Conservation (phyloP, 2,329 filamentous ascomycete genomes). For the Alternaria rosae region DNA sequence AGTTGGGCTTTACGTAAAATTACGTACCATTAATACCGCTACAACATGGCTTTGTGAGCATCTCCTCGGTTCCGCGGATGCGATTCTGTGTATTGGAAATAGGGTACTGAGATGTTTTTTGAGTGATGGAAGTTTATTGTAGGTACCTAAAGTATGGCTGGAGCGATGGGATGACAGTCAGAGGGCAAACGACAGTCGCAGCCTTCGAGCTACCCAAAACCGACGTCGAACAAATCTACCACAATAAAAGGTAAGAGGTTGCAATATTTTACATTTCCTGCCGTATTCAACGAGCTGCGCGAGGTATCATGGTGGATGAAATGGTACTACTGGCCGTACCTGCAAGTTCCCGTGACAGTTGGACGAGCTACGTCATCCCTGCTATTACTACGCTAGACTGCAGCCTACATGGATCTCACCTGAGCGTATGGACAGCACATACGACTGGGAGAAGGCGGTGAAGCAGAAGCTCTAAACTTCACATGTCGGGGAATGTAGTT, state of each 20-base stretch:
- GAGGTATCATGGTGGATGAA: not conserved
- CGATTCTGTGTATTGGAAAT: not conserved
- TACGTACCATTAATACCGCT: slow-evolving; percentile 13
- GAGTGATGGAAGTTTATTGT: not conserved
- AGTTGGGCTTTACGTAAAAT: slow-evolving; percentile 15
- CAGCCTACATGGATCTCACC: not conserved
- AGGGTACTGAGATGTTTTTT: not conserved
- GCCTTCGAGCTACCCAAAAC: not conserved
- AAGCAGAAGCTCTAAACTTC: not conserved
- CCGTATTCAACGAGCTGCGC: not conserved
- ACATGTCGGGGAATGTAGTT: not conserved
- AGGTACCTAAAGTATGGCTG: not conserved
- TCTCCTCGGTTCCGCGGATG: slow-evolving; percentile 17
- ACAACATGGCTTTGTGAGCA: slow-evolving; percentile 2
- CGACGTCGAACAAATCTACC: not conserved
- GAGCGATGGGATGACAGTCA: not conserved
- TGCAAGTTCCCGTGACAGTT: not conserved
- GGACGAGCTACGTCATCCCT: not conserved
- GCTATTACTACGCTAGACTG: not conserved
- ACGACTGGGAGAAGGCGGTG: not conserved
- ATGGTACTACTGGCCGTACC: not conserved
- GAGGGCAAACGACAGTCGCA: not conserved
- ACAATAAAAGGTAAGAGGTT: not conserved
- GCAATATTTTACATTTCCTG: not conserved
- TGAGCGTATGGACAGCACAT: not conserved